Base-by-base conservation (phyloP, 2,329 filamentous ascomycete genomes). In the Fusarium napiforme region DNA sequence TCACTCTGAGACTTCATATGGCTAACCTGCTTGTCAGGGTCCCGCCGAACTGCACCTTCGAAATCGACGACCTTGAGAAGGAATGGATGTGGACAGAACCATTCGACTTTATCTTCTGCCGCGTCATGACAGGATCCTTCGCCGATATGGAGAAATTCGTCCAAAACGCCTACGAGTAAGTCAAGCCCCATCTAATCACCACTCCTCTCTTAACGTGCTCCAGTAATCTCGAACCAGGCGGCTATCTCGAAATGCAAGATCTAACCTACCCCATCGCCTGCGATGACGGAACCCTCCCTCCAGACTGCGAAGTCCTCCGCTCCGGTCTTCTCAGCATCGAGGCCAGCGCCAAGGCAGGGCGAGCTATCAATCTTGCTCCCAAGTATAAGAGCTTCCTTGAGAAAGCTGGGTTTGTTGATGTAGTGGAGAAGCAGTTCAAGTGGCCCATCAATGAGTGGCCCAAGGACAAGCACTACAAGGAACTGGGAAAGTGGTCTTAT, bases 391-490 rank as follows among this genome's bases (percentile, higher is more conserved):
- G 2, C 2, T 72, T 71, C 4, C 37, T 71, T 0, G 57, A 68
- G 6, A 67, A 62, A 0, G 34, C 63, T 8, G 68, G 69, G 0
- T 71, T 64, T 16, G 40, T 26, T 2, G 55, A 71, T 2, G 32
- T 68, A 1, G 34, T 64, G 0, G 63, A 71, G 16, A 60, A 57
- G 19, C 46, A 52, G 28, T 60, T 47, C n/a, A 58, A 43, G 8
- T 71, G 69, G 69, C 69, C 69, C 3, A 68, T 71, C 0, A 71
- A 71, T 4, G 55, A 62, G 6, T 71, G 69, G 69, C 69, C 68
- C 1, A 71, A 47, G 26, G 68, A 72, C 6, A 69, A 64, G 23
- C 65, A 69, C 14, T 65, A 69, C 7, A 72, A 72, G 7, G 69
- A 72, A 11, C 4, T 72, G 2, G 69, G 69, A 0, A 71, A 12